Conservation (phyloP, 768 basidiomycete species). For the Suillus plorans region DNA sequence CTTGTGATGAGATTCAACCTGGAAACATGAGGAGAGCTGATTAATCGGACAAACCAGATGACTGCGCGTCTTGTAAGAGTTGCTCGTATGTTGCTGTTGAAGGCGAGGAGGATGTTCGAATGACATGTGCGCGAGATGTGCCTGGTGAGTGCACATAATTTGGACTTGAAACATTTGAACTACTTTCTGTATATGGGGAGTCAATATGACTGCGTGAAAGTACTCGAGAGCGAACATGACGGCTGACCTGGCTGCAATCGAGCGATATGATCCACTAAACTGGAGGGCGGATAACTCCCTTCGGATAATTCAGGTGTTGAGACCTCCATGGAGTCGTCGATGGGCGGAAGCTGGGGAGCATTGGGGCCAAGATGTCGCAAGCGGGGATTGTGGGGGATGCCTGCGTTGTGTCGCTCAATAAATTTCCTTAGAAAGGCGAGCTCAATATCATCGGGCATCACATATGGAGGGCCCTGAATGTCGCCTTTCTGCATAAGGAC, state of each 20-base stretch:
- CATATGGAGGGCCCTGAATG: slow-evolving; percentile 79
- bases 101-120: slow-evolving; percentile 51
- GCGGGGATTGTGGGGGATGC: slow-evolving; percentile 78
- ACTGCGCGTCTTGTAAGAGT: slow-evolving; percentile 55
- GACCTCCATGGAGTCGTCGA: slow-evolving; percentile 35
- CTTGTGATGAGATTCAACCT: slow-evolving; percentile 32
- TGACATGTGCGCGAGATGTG: slow-evolving; percentile 33
- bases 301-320: slow-evolving; percentile 35
- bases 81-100: slow-evolving; percentile 50
- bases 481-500: slow-evolving; percentile 87
- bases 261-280: slow-evolving; percentile 33
- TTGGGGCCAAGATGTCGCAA: slow-evolving; percentile 52
- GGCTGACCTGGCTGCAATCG: slow-evolving; percentile 34
- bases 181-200: slow-evolving; percentile 19
- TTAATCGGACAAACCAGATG: slow-evolving; percentile 50
- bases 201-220: slow-evolving; percentile 6
- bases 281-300: slow-evolving; percentile 29
- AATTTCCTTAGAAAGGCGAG: slow-evolving; percentile 79
- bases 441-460: slow-evolving; percentile 79
- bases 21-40: not conserved
- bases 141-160: slow-evolving; percentile 32
- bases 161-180: slow-evolving; percentile 30
- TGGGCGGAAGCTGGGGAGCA: slow-evolving; percentile 28
- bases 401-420: slow-evolving; percentile 74
- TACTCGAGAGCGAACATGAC: not conserved